Evolutionary conservation across 1,139 yeast genomes (phyloP).

Genomic region (Trichomonascaceae sp.): DNA sequence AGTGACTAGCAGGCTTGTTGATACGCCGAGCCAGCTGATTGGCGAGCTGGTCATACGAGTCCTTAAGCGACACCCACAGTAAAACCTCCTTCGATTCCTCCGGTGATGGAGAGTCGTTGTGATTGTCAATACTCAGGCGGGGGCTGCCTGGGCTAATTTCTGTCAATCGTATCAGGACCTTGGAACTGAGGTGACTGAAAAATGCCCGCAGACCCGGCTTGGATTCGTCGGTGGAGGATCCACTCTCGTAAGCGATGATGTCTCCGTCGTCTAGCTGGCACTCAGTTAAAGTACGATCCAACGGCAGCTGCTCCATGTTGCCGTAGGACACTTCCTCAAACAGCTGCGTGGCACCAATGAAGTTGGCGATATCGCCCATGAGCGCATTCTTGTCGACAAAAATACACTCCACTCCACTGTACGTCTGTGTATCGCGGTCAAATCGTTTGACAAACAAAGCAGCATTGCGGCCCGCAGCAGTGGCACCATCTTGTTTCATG

Average conservation of each 20-base stretch:
- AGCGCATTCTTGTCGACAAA: neutral
- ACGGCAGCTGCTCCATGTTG: slow-evolving; percentile 40
- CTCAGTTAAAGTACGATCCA: slow-evolving; percentile 37
- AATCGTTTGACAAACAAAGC: neutral
- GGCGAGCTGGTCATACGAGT: slow-evolving; percentile 48
- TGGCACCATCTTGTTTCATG: neutral
- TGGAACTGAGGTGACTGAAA: too few species aligned
- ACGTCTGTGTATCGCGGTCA: neutral
- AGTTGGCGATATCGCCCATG: neutral
- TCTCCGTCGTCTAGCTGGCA: slow-evolving; percentile 72
- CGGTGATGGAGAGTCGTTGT: too few species aligned
- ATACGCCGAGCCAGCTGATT: slow-evolving; percentile 41
- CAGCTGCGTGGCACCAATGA: slow-evolving; percentile 14
- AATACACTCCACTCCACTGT: neutral
- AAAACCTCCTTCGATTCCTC: slow-evolving; percentile 34
- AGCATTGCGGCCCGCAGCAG: neutral
- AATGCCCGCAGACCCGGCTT: too few species aligned
- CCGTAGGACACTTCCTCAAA: slow-evolving; percentile 64
- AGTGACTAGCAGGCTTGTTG: slow-evolving; percentile 43
- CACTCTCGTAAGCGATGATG: slow-evolving; percentile 48
- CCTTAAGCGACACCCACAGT: slow-evolving; percentile 57
- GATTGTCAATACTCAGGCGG: too few species aligned
- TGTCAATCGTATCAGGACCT: too few species aligned
- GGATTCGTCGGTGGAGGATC: too few species aligned
- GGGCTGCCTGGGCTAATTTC: too few species aligned